Percentiles rank a stretch among this genome's conserved stretches.
phyloP scores from a whole-genome alignment of 2,329 filamentous ascomycete genomes.

The Aspergillus quadricinctus region DNA sequence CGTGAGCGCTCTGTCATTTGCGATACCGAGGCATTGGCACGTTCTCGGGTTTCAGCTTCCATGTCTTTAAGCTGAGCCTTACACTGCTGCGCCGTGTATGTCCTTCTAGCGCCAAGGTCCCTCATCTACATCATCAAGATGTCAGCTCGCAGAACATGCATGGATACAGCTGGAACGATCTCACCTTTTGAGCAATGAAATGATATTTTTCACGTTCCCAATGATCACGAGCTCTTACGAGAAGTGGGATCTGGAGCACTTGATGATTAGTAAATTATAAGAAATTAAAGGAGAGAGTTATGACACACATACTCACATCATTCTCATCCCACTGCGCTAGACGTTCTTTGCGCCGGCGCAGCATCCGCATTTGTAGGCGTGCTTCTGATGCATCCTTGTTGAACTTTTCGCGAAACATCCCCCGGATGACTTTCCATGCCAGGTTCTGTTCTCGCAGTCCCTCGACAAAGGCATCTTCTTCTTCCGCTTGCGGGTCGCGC shows the following conservation, averaged over 20 bases:
- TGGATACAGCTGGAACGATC: background rate
- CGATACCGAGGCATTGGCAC: constrained; percentile 13
- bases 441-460: constrained; percentile 32
- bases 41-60: constrained; percentile 18
- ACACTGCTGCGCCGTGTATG: constrained; percentile 35
- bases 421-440: constrained; percentile 37
- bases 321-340: constrained; percentile 36
- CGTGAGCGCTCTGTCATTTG: constrained; percentile 20
- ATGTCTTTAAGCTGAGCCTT: constrained; percentile 29
- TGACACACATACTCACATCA: constrained; percentile 42
- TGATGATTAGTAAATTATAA: constrained; percentile 8
- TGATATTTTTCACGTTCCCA: constrained; percentile 38
- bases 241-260: constrained; percentile 28
- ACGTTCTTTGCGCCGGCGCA: constrained; percentile 34
- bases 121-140: constrained; percentile 19
- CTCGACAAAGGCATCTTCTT: constrained; percentile 38
- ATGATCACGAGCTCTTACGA: constrained; percentile 33
- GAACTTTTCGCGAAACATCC: constrained; percentile 34
- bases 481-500: constrained; percentile 35
- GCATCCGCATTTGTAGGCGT: constrained; percentile 40
- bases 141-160: background rate
- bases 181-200: constrained; percentile 38
- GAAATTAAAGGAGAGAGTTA: background rate
- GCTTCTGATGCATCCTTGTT: constrained; percentile 37
- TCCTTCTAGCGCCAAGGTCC: constrained; percentile 31